Evolutionary conservation across 352 stramenopile species (phyloP), one percentile per base, ranked within the genome.

Genomic region (Phytophthora sojae): DNA sequence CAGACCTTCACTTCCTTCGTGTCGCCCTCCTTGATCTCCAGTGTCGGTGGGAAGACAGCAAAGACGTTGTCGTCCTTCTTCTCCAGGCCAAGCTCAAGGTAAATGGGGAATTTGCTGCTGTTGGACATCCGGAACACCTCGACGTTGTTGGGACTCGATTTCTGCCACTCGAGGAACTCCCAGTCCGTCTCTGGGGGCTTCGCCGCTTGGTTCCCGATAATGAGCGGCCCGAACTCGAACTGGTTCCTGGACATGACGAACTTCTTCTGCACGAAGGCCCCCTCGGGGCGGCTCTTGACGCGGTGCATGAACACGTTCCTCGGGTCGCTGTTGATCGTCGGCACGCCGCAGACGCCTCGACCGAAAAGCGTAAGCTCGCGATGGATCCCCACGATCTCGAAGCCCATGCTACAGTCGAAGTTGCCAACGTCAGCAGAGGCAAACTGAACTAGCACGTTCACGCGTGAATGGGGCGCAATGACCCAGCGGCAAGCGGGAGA

Each of bases 271-370:
- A 97, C 83, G 71, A 94, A 86, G 8, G 73, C 64, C 6, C 76
- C 63, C 21, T 95, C 89, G 2, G 83, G 75, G 8, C 80, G 75
- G 32, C 80, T 88, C 73, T 98, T 98, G 15, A 98, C 75, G 14
- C 96, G 88, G 49, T 85, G 89, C 95, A 98, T 99, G 64, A 98
- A 99, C 2, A 99, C 90, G 64, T 98, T 98, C 39, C 93, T 80
- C 9, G 95, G 95, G 58, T 99, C 95, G 26, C 68, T 86, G 73
- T 98, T 98, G 65, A 99, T 98, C 15, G 83, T 89, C n/a, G 96
- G 96, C 14, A 98, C 93, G 6, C 80, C 77, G 52, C 94, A 97
- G 0, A 81, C 79, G 11, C 89, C 96, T 15, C 86, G 83, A 45
- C 83, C 90, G 52, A 97, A 90, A 3, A 99, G 79, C 11, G 76